Evolutionary conservation across 2,329 filamentous ascomycete species (phyloP).

Genomic region (Lachnellula arida): DNA sequence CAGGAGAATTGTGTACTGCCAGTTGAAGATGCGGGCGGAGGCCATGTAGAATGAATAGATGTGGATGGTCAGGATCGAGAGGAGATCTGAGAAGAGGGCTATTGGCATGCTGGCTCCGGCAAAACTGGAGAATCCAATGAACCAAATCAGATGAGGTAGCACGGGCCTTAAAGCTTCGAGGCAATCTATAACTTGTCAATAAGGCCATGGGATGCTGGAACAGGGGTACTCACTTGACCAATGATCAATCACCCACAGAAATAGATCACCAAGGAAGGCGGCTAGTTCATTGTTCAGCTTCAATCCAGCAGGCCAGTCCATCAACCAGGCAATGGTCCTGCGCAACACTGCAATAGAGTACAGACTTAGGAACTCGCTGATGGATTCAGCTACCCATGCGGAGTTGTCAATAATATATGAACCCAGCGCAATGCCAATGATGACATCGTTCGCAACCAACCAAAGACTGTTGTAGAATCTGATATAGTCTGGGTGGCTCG

Average conservation of each 20-base stretch:
- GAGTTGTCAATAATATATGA: slow-evolving; percentile 97
- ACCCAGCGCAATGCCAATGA: slow-evolving; percentile 93
- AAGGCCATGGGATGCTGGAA: not conserved
- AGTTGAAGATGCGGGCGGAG: slow-evolving; percentile 94
- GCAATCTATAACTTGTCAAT: slow-evolving; percentile 47
- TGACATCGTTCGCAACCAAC: slow-evolving; percentile 98
- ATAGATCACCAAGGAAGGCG: slow-evolving; percentile 89
- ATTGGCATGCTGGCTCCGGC: slow-evolving; percentile 96
- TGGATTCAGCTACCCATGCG: slow-evolving; percentile 72
- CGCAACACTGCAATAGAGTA: slow-evolving; percentile 89
- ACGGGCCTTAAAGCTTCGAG: slow-evolving; percentile 73
- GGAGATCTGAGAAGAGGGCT: slow-evolving; percentile 86
- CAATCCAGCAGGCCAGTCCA: slow-evolving; percentile 89
- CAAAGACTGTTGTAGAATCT: slow-evolving; percentile 98
- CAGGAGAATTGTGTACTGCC: slow-evolving; percentile 94
- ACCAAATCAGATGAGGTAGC: slow-evolving; percentile 81
- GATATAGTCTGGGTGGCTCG: slow-evolving; percentile 95
- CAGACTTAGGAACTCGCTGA: slow-evolving; percentile 67
- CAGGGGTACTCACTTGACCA: slow-evolving; percentile 67
- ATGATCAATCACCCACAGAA: slow-evolving; percentile 97
- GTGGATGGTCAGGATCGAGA: slow-evolving; percentile 87
- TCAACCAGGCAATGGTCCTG: slow-evolving; percentile 88
- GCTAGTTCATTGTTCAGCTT: slow-evolving; percentile 95
- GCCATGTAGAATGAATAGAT: slow-evolving; percentile 98
- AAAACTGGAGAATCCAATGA: slow-evolving; percentile 92